Percentiles rank a stretch among this genome's conserved stretches.
These are phyloP conservation scores for Mycena indigotica DNA, from an alignment of 768 basidiomycete genomes.

Conservation along the genomic window DNA sequence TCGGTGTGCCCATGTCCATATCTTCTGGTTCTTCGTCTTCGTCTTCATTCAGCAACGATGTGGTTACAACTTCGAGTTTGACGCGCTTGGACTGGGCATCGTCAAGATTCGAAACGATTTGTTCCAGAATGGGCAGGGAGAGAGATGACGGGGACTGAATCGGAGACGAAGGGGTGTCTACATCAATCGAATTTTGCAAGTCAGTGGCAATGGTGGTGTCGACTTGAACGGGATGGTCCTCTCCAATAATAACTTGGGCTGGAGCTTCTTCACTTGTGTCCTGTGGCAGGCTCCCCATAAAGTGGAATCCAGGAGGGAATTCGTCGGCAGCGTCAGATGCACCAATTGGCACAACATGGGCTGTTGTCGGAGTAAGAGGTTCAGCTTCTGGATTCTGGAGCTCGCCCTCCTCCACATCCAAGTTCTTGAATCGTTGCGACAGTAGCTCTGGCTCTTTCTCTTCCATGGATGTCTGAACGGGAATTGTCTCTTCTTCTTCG, in stretches of 20 bases:
- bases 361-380: not conserved
- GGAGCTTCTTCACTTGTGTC: no score
- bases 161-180: not conserved
- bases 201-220: not conserved
- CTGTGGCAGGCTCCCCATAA: slow-evolving; percentile 12
- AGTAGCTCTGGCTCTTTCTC: not conserved
- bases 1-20: slow-evolving; percentile 23
- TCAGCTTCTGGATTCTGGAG: not conserved
- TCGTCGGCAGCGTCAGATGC: slow-evolving; percentile 16
- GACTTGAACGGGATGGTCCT: not conserved
- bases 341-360: slow-evolving; percentile 17
- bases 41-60: slow-evolving; percentile 5
- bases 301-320: slow-evolving; percentile 23
- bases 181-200: not conserved
- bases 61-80: slow-evolving; percentile 22
- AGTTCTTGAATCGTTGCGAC: not conserved
- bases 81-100: slow-evolving; percentile 15
- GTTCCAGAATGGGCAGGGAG: slow-evolving; percentile 2
- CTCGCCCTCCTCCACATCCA: not conserved
- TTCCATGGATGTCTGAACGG: not conserved
- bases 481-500: not conserved
- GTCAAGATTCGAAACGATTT: slow-evolving; percentile 8
- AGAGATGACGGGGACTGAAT: not conserved
- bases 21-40: slow-evolving; percentile 17
- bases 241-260: not conserved